phyloP scores from a whole-genome alignment of 257 asterid genomes.

The Solanum verrucosum region DNA sequence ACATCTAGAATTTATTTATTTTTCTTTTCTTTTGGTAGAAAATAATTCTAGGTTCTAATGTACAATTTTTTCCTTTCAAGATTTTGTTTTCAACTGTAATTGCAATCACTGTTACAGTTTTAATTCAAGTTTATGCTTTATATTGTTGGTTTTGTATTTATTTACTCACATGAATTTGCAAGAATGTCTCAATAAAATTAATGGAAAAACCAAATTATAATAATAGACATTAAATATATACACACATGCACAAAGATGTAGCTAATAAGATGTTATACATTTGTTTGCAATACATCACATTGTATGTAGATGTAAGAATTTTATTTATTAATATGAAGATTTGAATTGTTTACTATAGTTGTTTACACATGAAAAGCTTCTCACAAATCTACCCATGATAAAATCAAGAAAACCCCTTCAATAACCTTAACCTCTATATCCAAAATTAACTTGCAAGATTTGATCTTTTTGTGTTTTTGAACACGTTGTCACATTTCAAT shows the following conservation, averaged over 20 bases:
- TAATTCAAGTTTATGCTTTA: background rate
- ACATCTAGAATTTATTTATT: background rate
- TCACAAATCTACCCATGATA: too few species aligned
- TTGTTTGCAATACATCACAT: background rate
- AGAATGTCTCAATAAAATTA: too few species aligned
- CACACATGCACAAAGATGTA: too few species aligned
- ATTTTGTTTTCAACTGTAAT: background rate
- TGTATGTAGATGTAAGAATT: background rate
- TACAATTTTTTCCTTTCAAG: background rate
- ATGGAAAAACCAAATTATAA: too few species aligned
- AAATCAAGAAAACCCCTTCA: too few species aligned
- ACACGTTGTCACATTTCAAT: too few species aligned
- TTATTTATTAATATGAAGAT: background rate
- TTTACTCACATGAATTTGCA: background rate
- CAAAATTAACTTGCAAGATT: too few species aligned
- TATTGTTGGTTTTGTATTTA: background rate
- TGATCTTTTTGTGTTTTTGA: too few species aligned
- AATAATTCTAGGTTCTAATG: background rate
- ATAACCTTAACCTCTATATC: too few species aligned
- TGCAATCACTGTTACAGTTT: background rate
- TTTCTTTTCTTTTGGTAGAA: background rate
- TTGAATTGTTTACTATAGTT: background rate
- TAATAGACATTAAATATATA: too few species aligned
- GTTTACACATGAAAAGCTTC: too few species aligned
- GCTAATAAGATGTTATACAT: too few species aligned